Base-by-base conservation (phyloP, 2,329 filamentous ascomycete species). In the Penicillium crustosum region DNA sequence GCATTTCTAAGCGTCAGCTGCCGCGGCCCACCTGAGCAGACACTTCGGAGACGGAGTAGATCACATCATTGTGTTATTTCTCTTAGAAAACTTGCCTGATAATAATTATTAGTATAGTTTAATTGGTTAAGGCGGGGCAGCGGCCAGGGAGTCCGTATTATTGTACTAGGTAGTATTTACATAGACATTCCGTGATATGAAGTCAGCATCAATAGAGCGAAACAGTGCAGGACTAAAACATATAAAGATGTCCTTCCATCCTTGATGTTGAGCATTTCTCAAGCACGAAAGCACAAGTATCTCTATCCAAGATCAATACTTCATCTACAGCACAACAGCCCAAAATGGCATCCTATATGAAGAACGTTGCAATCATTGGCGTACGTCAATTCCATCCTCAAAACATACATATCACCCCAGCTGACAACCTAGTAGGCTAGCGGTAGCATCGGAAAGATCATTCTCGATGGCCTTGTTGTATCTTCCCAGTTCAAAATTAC, bases 361-460 rank as follows among this genome's bases (percentile, higher is more conserved):
- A 54, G 17, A 63, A 64, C 31, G 52, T 67, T 38, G 55, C 52
- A 17, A 27, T 67, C 23, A 39, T 66, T 33, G 65, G 65, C 2
- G 66, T 68, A 64, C 17, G 53, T 27, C 12, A 21, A n/a, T 13
- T 17, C 25, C n/a, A 21, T 29, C 15, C n/a, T 42, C 25, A 31
- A 25, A 21, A 4, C 4, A 15, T 8, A 39, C n/a, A 12, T 31
- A 12, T 21, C 21, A 21, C n/a, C n/a, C 4, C n/a, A 42, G 36
- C 33, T 57, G 9, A 44, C 19, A 47, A n/a, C n/a, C 31, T 23
- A 25, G 12, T 27, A 70, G 68, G 69, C 66, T 47, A 61, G 60
- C 31, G 68, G 68, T 8, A 62, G 49, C 47, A 58, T 72, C 25
- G 66, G 68, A 29, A 60, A 57, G 9, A 61, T 65, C 29, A 65